Percentiles rank a stretch among this genome's conserved stretches.
Evolutionary conservation across 192 early-diverging fungal genomes (phyloP).

Genomic region (Backusella australiensis): DNA sequence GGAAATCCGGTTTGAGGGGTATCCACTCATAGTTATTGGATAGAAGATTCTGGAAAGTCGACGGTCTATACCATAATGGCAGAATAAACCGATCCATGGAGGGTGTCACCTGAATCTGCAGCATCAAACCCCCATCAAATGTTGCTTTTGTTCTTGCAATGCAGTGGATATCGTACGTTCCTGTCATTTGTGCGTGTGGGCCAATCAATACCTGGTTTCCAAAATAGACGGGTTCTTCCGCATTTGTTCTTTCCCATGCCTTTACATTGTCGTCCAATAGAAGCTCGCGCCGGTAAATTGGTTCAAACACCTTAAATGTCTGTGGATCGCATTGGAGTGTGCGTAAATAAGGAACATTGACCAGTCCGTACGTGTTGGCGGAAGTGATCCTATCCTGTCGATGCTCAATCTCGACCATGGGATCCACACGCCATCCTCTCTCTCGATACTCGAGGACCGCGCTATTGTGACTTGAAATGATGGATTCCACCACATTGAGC

Average conservation of each 20-base stretch:
- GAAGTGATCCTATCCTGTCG: not conserved
- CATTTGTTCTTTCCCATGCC: not conserved
- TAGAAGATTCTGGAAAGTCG: not conserved
- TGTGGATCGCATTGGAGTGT: not conserved
- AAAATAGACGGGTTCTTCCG: constrained; percentile 13
- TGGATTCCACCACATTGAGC: not conserved
- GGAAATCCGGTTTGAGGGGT: not conserved
- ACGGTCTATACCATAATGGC: constrained; percentile 23
- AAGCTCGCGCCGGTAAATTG: not conserved
- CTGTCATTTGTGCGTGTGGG: too few species aligned
- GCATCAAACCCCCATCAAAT: not conserved
- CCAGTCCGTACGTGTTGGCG: not conserved
- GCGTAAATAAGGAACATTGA: not conserved
- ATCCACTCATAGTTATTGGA: not conserved
- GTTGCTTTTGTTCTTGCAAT: not conserved
- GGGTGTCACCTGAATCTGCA: not conserved
- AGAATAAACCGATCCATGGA: not conserved
- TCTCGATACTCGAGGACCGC: not conserved
- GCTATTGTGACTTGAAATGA: constrained; percentile 10
- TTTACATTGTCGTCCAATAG: not conserved
- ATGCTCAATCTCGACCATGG: not conserved
- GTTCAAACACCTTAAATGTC: not conserved
- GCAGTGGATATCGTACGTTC: not conserved
- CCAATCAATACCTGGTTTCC: constrained; percentile 6
- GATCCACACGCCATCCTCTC: not conserved